These are phyloP conservation scores for Polytrichum formosum DNA, from an alignment of 225 moss, liverwort and hornwort genomes.

Conservation along the genomic window DNA sequence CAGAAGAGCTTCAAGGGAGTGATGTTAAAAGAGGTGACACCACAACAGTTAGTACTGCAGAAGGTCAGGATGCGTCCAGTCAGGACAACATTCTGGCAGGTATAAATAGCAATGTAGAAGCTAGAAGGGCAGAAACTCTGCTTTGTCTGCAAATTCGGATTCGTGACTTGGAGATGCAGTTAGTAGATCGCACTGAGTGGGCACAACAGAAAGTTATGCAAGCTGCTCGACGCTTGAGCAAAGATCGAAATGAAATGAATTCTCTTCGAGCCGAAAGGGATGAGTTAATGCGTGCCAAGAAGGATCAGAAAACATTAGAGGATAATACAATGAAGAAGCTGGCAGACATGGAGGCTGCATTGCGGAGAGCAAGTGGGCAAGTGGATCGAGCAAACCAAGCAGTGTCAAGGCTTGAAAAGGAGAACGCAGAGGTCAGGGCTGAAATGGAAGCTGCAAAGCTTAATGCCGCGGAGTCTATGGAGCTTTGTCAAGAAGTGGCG, in stretches of 20 bases:
- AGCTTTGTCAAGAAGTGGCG: slow-evolving; percentile 51
- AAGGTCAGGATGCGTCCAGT: slow-evolving; percentile 7
- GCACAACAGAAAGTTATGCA: slow-evolving; percentile 68
- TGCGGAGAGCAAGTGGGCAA: slow-evolving; percentile 42
- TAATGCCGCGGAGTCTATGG: slow-evolving; percentile 56
- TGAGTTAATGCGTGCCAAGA: slow-evolving; percentile 53
- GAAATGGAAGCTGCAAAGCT: slow-evolving; percentile 74
- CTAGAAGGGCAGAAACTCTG: slow-evolving; percentile 15
- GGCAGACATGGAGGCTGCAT: slow-evolving; percentile 44
- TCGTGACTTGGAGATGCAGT: slow-evolving; percentile 51
- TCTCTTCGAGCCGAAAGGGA: slow-evolving; percentile 59
- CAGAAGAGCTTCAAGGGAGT: slow-evolving; percentile 14
- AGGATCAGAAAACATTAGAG: slow-evolving; percentile 62
- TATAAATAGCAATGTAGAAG: slow-evolving; percentile 16
- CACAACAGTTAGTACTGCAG: slow-evolving; percentile 7
- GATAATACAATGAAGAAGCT: slow-evolving; percentile 52
- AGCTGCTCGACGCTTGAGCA: slow-evolving; percentile 54
- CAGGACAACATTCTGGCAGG: slow-evolving; percentile 15
- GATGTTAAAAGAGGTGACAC: slow-evolving; percentile 11
- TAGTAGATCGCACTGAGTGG: slow-evolving; percentile 36
- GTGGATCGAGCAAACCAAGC: slow-evolving; percentile 30
- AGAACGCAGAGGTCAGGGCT: slow-evolving; percentile 63
- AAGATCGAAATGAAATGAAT: slow-evolving; percentile 60
- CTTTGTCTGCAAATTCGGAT: slow-evolving; percentile 25
- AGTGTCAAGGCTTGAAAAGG: slow-evolving; percentile 41